phyloP scores from a whole-genome alignment of 768 basidiomycete species.

The Trametes villosa region DNA sequence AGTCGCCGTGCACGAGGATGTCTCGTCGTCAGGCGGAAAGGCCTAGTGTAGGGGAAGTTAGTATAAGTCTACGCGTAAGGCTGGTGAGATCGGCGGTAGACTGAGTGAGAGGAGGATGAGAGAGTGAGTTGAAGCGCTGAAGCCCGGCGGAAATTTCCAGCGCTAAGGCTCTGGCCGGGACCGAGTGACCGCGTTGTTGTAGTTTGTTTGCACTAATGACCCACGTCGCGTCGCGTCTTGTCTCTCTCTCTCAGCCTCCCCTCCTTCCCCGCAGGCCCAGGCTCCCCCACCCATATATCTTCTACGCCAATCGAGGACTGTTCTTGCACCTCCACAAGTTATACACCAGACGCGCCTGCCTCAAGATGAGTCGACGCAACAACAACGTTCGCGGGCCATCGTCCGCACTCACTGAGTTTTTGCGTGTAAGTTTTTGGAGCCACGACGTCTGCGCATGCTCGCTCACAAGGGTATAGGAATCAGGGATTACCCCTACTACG shows the following conservation, averaged over 20 bases:
- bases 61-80: too few species aligned
- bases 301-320: too few species aligned
- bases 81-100: too few species aligned
- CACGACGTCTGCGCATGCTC: neutral
- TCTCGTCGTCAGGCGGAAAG: too few species aligned
- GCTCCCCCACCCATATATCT: neutral
- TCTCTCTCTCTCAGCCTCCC: neutral
- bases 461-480: slow-evolving; percentile 41
- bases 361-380: slow-evolving; percentile 42
- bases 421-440: slow-evolving; percentile 53
- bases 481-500: slow-evolving; percentile 52
- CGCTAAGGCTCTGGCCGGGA: neutral
- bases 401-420: slow-evolving; percentile 82
- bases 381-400: slow-evolving; percentile 77
- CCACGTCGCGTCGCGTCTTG: slow-evolving; percentile 27
- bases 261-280: neutral
- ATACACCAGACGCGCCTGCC: too few species aligned
- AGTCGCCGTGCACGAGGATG: too few species aligned
- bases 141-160: too few species aligned
- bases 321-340: neutral
- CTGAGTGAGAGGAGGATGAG: too few species aligned
- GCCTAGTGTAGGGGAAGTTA: too few species aligned
- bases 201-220: slow-evolving; percentile 21
- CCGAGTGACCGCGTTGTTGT: slow-evolving; percentile 19
- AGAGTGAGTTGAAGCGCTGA: too few species aligned